Base-by-base conservation (phyloP, 768 basidiomycete genomes). In the Mycena sanguinolenta region DNA sequence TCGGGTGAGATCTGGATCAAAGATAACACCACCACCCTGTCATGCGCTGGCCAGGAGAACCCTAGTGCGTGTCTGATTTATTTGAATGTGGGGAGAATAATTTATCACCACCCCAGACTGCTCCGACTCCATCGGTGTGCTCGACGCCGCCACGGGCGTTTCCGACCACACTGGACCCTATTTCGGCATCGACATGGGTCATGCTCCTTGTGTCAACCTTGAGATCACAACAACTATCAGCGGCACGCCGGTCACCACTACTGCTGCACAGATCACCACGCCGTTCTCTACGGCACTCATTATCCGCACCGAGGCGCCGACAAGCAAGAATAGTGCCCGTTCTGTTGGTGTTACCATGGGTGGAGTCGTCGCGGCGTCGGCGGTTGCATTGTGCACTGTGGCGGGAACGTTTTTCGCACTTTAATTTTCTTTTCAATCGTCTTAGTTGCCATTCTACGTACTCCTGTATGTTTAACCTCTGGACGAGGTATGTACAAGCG, bases 11-110 rank as follows among this genome's bases (percentile, higher is more conserved):
- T 66, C 25, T 66, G 65, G 65, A 66, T 66, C 50, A 59, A 66
- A 14, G 50, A 66, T 49, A 53, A 66, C 49, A 66, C 49, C 28
- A 66, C 65, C 19, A 59, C 36, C 4, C 34, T 66, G 21, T 34
- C 65, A 17, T 66, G 65, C 49, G 58, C 59, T 17, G 57, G 58
- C 19, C 65, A 66, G 32, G 65, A 66, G 58, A 66, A 66, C 65
- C 49, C 46, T 19, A 66, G 65, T 66, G 58, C 65, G 65, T 58
- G 32, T 34, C n/a, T 14, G 3, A 46, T 8, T 46, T n/a, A 21
- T 23, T 17, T n/a, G 4, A 21, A 46, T 46, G 6, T 46, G 32
- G 10, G 32, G 32, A 10, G 32, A 10, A n/a, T n/a, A 5, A 7
- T 6, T 21, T 21, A 23, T 23, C 25, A 7, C 36, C 9, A 2